Evolutionary conservation across 495 filamentous ascomycete species (phyloP).

Genomic region (Penicillium roqueforti): DNA sequence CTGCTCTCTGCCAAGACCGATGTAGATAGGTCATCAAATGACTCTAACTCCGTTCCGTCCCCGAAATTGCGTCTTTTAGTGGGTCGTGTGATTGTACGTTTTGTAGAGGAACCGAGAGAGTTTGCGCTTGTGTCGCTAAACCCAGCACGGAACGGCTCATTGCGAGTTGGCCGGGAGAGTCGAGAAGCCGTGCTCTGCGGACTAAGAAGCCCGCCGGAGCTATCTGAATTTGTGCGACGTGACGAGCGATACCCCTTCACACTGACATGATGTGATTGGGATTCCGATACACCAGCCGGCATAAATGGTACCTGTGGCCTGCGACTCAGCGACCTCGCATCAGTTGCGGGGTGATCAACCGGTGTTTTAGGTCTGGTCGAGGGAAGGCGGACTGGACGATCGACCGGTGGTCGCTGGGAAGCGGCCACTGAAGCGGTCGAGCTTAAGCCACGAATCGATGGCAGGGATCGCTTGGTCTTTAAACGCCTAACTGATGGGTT

Average conservation of each 20-base stretch:
- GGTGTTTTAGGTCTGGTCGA: conserved; percentile 65
- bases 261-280: conserved; percentile 74
- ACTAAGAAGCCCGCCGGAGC: conserved; percentile 47
- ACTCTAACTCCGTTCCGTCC: conserved; percentile 85
- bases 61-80: conserved; percentile 75
- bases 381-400: conserved; percentile 40
- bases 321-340: conserved; percentile 52
- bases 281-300: conserved; percentile 67
- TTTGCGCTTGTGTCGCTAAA: conserved; percentile 44
- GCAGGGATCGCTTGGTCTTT: conserved; percentile 82
- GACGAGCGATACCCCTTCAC: conserved; percentile 65
- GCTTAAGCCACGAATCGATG: conserved; percentile 59
- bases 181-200: conserved; percentile 49
- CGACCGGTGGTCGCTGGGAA: conserved; percentile 38
- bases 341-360: conserved; percentile 55
- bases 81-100: conserved; percentile 69
- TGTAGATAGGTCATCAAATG: conserved; percentile 92
- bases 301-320: conserved; percentile 71
- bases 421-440: conserved; percentile 32
- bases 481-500: conserved; percentile 72
- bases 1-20: conserved; percentile 75
- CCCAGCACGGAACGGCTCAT: conserved; percentile 41
- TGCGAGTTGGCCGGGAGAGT: conserved; percentile 42
- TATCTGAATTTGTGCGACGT: conserved; percentile 70
- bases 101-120: conserved; percentile 44